Conservation (phyloP, 768 basidiomycete species). For the Termitomyces bulborhizus region DNA sequence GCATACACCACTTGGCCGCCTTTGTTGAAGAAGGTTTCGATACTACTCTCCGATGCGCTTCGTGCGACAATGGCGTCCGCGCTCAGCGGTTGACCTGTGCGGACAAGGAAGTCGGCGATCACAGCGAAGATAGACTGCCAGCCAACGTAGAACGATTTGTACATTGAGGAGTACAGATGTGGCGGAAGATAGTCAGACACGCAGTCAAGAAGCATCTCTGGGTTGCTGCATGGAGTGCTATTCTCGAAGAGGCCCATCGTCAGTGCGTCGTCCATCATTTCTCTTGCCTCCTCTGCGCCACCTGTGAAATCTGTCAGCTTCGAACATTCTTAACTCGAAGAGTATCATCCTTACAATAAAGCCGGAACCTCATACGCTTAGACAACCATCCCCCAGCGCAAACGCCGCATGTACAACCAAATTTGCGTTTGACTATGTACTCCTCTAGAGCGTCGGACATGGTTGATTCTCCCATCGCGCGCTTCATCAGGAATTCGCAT, state of each 20-base stretch:
- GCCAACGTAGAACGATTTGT: slow-evolving; percentile 21
- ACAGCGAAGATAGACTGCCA: slow-evolving; percentile 19
- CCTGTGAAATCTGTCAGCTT: not conserved
- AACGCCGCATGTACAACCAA: slow-evolving; percentile 18
- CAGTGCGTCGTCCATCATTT: not conserved
- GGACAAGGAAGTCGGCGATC: slow-evolving; percentile 13
- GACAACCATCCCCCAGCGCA: slow-evolving; percentile 19
- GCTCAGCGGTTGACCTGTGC: slow-evolving; percentile 1
- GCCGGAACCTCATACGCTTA: slow-evolving; percentile 12
- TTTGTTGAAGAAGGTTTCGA: slow-evolving; percentile 15
- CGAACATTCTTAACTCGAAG: not conserved
- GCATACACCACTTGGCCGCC: slow-evolving; percentile 22
- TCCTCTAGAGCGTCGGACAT: slow-evolving; percentile 1
- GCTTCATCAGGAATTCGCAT: slow-evolving; percentile 4
- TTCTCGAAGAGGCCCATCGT: not conserved
- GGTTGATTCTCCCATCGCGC: not conserved
- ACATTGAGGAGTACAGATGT: slow-evolving; percentile 6
- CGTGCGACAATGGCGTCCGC: not conserved
- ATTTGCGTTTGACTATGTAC: slow-evolving; percentile 14
- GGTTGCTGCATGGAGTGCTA: not conserved
- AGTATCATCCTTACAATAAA: slow-evolving; percentile 4
- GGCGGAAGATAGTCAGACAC: slow-evolving; percentile 7
- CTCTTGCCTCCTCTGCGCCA: not conserved
- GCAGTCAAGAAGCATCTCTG: not conserved
- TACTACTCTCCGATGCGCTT: not conserved